Base-by-base conservation (phyloP, 2,329 filamentous ascomycete species). In the Apiospora sp. region DNA sequence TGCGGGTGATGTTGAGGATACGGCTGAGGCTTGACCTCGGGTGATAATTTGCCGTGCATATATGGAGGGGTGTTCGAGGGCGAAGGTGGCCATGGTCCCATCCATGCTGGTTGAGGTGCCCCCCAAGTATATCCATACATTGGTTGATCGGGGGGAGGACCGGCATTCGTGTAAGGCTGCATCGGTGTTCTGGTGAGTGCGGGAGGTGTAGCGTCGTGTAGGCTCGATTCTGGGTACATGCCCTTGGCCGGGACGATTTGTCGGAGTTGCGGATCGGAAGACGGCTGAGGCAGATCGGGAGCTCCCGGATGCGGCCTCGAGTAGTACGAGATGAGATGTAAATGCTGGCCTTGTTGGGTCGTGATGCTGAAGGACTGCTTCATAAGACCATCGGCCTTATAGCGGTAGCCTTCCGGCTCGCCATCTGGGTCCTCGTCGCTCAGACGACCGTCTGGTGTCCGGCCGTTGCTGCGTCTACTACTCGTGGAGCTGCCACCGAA, bases 361-460 rank as follows among this genome's bases (percentile, higher is more conserved):
- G 95, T 98, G 84, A 99, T 98, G 85, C 96, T 98, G 87, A 98
- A 99, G 0, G 96, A 98, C 84, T 99, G 96, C 89, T 99, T 99
- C 95, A 98, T 98, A 4, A 99, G 89, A 0, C 96, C 96, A 79
- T 99, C 96, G 13, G 93, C 94, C 87, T 98, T 99, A 85, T 98
- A 98, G 75, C 94, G 88, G 82, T 98, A 98, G 58, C 95, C 95
- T 81, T 98, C 95, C 0, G 94, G 94, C 79, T 97, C 94, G 77
- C 91, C 93, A 71, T 94, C 92, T 75, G 93, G 94, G 77, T 97
- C 93, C 68, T 96, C 95, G 79, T 97, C 94, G 80, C 93, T 96
- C 41, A 90, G 91, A 75, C 92, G 91, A 78, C 93, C 95, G 75
- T 98, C 95, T 46, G 95, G 94, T 12, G 94, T 95, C 85, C 95